Base-by-base conservation (phyloP, 2,329 filamentous ascomycete genomes). In the Alternaria solani region DNA sequence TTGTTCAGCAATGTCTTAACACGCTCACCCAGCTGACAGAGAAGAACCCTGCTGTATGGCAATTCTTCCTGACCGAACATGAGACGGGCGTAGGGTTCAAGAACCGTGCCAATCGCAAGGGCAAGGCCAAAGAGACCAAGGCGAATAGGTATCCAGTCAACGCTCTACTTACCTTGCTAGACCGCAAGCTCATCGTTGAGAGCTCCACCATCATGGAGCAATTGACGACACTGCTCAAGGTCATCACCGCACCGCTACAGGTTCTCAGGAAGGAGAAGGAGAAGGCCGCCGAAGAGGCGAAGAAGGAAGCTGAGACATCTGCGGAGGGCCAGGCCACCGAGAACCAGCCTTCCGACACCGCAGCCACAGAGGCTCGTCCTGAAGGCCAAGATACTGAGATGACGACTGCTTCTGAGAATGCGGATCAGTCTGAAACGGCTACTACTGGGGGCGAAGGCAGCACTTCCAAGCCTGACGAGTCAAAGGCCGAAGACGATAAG, bases 141-240 rank as follows among this genome's bases (percentile, higher is more conserved):
- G 89, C 92, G 28, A 89, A 90, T 68, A 95, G 92, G 75, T 99
- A 91, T 75, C 93, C 96, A 9, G 87, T 99, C 75, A 99, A 99
- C 76, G 93, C 94, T 14, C 82, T 99, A 30, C 85, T 99, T 47
- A 90, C 89, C 62, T 85, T 99, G 5, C 85, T 99, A 23, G 95
- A 98, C 75, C 91, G 95, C n/a, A 92, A 93, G 66, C 84, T 98
- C 62, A 94, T 99, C 65, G 96, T 97, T 81, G 95, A 99, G 80
- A 99, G 93, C 79, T 94, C 94, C n/a, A 86, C 89, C 7, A 94
- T 97, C 57, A 98, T 99, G 94, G 94, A 97, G 70, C 90, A 93
- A 64, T 85, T 99, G 26, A 95, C 95, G 2, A 89, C 90, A 65
- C 83, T 99, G 30, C 85, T 99, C 26, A 94, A 93, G 76, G 90